Percentiles rank a stretch among this genome's conserved stretches.
These are phyloP conservation scores for Ophiostoma sp. DNA, from an alignment of 2,329 filamentous ascomycete species.

Conservation along the genomic window DNA sequence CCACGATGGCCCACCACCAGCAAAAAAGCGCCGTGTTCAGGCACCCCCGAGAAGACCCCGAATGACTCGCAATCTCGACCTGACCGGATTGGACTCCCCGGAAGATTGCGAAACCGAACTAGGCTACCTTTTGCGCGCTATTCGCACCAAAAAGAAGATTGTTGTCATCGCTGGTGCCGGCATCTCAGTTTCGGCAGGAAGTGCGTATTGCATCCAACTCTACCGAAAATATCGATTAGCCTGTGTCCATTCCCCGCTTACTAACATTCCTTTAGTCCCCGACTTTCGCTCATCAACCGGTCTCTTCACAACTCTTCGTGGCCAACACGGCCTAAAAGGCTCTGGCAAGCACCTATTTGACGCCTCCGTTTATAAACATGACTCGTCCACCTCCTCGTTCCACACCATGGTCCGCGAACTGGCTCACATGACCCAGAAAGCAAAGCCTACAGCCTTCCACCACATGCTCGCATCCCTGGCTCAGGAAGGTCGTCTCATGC, in stretches of 20 bases:
- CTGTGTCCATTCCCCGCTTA: neutral
- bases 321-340: constrained; percentile 82
- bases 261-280: constrained; percentile 56
- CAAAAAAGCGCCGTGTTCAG: constrained; percentile 67
- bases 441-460: constrained; percentile 83
- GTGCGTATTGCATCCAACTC: constrained; percentile 41
- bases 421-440: constrained; percentile 69
- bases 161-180: constrained; percentile 94
- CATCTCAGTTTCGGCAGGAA: constrained; percentile 93
- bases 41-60: constrained; percentile 50
- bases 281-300: constrained; percentile 92
- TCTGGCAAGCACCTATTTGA: constrained; percentile 96
- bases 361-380: constrained; percentile 93
- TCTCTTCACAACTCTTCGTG: constrained; percentile 78
- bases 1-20: constrained; percentile 59
- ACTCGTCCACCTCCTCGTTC: constrained; percentile 81
- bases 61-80: constrained; percentile 75
- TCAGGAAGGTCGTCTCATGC: constrained; percentile 76
- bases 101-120: constrained; percentile 54
- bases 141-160: constrained; percentile 91
- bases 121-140: constrained; percentile 63
- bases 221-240: neutral
- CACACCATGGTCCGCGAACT: constrained; percentile 94
- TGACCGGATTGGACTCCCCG: constrained; percentile 48
- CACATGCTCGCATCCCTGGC: constrained; percentile 87